A percentile compares a stretch with the other conserved stretches of the same genome.
Evolutionary conservation across 768 basidiomycete genomes (phyloP).

Genomic region (Amanita pseudoporphyria): DNA sequence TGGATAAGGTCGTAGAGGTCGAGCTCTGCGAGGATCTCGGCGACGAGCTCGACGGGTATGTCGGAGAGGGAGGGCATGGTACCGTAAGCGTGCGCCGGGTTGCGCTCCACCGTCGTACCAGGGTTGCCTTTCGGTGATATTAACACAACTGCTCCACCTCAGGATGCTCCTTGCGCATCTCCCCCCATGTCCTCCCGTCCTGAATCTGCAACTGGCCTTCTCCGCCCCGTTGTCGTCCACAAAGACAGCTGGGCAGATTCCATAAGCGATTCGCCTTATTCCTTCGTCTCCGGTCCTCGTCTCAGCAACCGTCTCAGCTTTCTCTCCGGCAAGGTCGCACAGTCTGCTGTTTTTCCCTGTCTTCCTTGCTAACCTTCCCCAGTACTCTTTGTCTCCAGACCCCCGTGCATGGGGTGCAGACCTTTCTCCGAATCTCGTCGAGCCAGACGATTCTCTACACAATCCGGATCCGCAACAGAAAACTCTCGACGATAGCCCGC

Average conservation of each 20-base stretch:
- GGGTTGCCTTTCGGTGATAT: not conserved
- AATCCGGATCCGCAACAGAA: constrained; percentile 38
- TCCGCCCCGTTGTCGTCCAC: constrained; percentile 23
- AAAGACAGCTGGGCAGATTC: constrained; percentile 33
- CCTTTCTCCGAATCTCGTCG: constrained; percentile 42
- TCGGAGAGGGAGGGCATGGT: not conserved
- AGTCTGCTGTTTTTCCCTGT: not conserved
- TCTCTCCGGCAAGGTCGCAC: constrained; percentile 37
- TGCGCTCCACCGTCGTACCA: not conserved
- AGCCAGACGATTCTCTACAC: constrained; percentile 67
- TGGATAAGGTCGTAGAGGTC: constrained; percentile 51
- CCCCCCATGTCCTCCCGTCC: constrained; percentile 21
- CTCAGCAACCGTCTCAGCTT: constrained; percentile 30
- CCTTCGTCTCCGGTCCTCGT: constrained; percentile 29
- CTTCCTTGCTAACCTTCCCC: not conserved
- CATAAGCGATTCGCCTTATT: constrained; percentile 28
- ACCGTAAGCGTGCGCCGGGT: not conserved
- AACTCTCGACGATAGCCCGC: constrained; percentile 23
- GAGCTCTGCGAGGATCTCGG: constrained; percentile 60
- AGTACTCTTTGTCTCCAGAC: constrained; percentile 62
- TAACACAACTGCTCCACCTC: not conserved
- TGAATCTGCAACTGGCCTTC: constrained; percentile 23
- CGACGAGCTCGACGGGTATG: constrained; percentile 65
- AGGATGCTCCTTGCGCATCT: constrained; percentile 7
- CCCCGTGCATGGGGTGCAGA: constrained; percentile 59